Percentiles rank a stretch among this genome's conserved stretches.
phyloP scores from a whole-genome alignment of 352 stramenopile species.

The Phytophthora fragariae region DNA sequence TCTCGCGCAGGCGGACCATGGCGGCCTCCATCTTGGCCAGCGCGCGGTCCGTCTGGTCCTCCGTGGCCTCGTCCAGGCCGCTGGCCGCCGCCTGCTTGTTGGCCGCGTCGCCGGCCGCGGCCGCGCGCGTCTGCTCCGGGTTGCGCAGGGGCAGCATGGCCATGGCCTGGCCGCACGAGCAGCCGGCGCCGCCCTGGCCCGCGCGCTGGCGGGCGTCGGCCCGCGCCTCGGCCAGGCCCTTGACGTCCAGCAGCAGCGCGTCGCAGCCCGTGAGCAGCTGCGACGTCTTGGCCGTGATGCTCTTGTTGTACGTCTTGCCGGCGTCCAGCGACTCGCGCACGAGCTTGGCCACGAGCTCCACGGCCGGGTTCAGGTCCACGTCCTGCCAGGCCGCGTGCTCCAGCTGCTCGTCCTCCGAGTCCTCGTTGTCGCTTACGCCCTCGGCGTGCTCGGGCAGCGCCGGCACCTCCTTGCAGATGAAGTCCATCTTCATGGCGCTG shows the following conservation, averaged over 20 bases:
- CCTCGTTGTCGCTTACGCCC: conserved; percentile 76
- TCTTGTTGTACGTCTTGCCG: conserved; percentile 89
- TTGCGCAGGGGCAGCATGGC: conserved; percentile 62
- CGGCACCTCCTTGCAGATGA: conserved; percentile 75
- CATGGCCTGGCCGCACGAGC: conserved; percentile 66
- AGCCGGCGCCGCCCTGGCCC: conserved; percentile 47
- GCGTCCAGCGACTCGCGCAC: conserved; percentile 77
- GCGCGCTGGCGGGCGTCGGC: conserved; percentile 57
- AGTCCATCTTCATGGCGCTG: conserved; percentile 82
- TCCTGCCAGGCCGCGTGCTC: conserved; percentile 82
- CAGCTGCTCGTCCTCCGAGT: conserved; percentile 85
- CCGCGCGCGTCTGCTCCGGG: conserved; percentile 21
- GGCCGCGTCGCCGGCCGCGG: conserved; percentile 16
- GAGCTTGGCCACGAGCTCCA: conserved; percentile 70
- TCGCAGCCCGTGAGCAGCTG: conserved; percentile 83
- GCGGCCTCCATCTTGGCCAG: conserved; percentile 80
- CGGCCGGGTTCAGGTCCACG: conserved; percentile 84
- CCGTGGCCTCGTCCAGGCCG: conserved; percentile 64
- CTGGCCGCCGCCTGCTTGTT: conserved; percentile 12
- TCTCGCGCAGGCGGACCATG: conserved; percentile 71
- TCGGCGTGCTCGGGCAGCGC: conserved; percentile 40
- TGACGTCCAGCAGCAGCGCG: conserved; percentile 75
- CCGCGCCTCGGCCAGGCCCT: conserved; percentile 69
- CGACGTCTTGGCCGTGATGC: conserved; percentile 83
- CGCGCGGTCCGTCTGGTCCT: conserved; percentile 84